Conservation (phyloP, 176 grass and related monocot genomes). For the Dactylis glomerata region DNA sequence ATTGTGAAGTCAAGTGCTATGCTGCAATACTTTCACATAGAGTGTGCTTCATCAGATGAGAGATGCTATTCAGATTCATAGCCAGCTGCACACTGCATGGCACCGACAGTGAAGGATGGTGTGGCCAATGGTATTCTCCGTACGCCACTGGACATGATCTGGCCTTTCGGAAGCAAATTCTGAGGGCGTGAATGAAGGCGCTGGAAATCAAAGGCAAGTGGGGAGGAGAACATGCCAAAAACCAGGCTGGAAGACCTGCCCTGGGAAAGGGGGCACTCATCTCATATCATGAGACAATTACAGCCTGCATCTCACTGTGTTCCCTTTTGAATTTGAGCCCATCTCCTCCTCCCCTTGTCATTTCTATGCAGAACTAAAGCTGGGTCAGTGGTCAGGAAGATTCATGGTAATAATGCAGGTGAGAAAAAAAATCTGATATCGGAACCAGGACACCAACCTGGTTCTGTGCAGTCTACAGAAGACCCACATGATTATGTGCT, state of each 20-base stretch:
- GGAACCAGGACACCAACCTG: background rate
- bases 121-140: background rate
- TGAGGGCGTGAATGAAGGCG: background rate
- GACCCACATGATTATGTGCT: background rate
- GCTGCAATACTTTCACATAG: background rate
- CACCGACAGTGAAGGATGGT: slow-evolving; percentile 35
- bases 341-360: background rate
- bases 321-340: background rate
- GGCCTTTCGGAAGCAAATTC: slow-evolving; percentile 25
- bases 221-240: slow-evolving; percentile 26
- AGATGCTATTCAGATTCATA: slow-evolving; percentile 5
- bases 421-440: background rate
- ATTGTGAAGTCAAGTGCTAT: background rate
- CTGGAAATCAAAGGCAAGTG: slow-evolving; percentile 11
- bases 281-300: background rate
- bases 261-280: background rate
- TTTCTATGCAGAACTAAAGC: background rate
- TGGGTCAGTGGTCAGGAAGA: background rate
- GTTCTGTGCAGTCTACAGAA: background rate
- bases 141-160: slow-evolving; percentile 26
- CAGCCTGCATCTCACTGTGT: background rate
- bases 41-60: background rate
- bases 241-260: slow-evolving; percentile 24
- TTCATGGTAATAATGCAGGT: background rate
- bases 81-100: slow-evolving; percentile 16